phyloP scores from a whole-genome alignment of 495 filamentous ascomycete species.

The Astrothelium subdiscretum region DNA sequence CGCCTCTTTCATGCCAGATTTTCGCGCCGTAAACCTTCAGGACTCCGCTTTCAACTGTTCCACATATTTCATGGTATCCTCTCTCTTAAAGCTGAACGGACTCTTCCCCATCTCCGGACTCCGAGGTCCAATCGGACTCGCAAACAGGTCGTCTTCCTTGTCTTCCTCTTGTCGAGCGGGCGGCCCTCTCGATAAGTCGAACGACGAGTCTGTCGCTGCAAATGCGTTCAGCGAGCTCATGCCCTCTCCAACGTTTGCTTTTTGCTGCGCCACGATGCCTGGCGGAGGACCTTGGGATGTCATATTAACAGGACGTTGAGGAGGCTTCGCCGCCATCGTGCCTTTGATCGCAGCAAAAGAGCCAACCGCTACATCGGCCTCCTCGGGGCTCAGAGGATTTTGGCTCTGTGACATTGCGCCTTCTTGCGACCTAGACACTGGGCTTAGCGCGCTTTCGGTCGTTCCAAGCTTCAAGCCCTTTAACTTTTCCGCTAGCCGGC shows the following conservation, averaged over 20 bases:
- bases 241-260: conserved; percentile 34
- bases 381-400: conserved; percentile 48
- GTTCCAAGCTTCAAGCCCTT: conserved; percentile 66
- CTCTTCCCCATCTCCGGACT: conserved; percentile 56
- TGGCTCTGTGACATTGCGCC: not conserved
- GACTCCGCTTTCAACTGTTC: conserved; percentile 20
- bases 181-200: conserved; percentile 15
- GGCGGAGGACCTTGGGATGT: conserved; percentile 29
- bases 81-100: conserved; percentile 15
- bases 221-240: conserved; percentile 29
- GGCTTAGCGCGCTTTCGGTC: conserved; percentile 43
- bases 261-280: conserved; percentile 29
- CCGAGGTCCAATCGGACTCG: conserved; percentile 66
- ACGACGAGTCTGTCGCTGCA: conserved; percentile 4
- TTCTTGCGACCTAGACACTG: not conserved
- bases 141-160: conserved; percentile 67
- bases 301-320: conserved; percentile 22
- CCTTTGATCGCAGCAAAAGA: conserved; percentile 43
- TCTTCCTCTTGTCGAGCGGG: conserved; percentile 20
- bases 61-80: conserved; percentile 16
- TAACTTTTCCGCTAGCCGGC: conserved; percentile 62
- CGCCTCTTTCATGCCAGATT: not conserved
- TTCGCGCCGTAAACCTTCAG: not conserved
- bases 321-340: conserved; percentile 22
- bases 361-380: conserved; percentile 53